These are phyloP conservation scores for Arachis stenosperma DNA, from an alignment of 306 rosid genomes.

Conservation along the genomic window DNA sequence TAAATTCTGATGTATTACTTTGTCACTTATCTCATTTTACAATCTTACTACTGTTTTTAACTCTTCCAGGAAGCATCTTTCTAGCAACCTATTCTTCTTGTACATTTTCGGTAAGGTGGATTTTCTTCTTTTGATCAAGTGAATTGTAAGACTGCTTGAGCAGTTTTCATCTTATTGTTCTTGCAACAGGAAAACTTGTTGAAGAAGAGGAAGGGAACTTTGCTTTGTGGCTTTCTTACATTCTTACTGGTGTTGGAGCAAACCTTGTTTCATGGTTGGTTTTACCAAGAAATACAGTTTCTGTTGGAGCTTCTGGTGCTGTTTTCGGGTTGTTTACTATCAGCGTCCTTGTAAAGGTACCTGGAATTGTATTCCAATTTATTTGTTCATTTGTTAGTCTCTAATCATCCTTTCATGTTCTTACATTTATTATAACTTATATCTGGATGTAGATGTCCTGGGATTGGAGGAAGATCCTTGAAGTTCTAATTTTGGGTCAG, in stretches of 20 bases:
- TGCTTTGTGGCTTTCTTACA: conserved; percentile 89
- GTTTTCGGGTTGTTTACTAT: conserved; percentile 90
- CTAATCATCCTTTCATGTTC: conserved; percentile 20
- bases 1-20: background rate
- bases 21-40: conserved; percentile 29
- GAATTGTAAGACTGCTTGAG: conserved; percentile 28
- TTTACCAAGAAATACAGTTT: conserved; percentile 88
- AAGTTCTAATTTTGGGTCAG: conserved; percentile 95
- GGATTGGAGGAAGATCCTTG: conserved; percentile 99
- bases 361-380: conserved; percentile 20
- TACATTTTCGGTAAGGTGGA: conserved; percentile 85
- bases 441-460: conserved; percentile 75
- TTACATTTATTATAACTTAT: conserved; percentile 24
- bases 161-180: conserved; percentile 19
- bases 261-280: conserved; percentile 92
- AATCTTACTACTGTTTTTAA: conserved; percentile 34
- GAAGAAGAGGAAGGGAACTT: conserved; percentile 99
- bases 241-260: conserved; percentile 91
- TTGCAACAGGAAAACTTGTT: conserved; percentile 79
- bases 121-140: conserved; percentile 26
- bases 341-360: conserved; percentile 91
- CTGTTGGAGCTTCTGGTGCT: conserved; percentile 99
- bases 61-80: conserved; percentile 90
- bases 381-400: conserved; percentile 15
- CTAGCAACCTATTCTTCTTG: conserved; percentile 97